Conservation (phyloP, 805 yeast genomes). For the Yarrowia sp. region DNA sequence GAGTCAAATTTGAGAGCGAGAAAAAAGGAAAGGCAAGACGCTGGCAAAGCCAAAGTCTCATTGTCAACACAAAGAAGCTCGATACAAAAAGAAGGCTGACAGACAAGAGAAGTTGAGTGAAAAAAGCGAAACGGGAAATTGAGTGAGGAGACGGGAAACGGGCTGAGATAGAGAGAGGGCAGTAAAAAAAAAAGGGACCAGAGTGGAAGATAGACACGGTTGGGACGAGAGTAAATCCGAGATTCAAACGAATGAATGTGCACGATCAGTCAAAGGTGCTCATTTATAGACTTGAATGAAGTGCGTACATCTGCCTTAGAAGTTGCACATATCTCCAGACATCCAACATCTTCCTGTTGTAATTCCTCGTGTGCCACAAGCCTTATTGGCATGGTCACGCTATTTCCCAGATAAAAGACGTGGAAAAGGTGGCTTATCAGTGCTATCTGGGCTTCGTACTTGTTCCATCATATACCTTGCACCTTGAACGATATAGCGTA, state of each 20-base stretch:
- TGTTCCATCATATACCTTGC: too few relatives aligned
- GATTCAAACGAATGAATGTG: too few relatives aligned
- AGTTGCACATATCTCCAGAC: too few relatives aligned
- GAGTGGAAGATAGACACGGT: not conserved
- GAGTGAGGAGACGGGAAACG: not conserved
- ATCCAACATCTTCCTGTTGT: too few relatives aligned
- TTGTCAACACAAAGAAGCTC: conserved; percentile 34
- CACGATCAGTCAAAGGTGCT: too few relatives aligned
- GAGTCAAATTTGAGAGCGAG: not conserved
- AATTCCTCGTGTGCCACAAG: conserved; percentile 19
- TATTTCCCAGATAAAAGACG: conserved; percentile 32
- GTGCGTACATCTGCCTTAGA: too few relatives aligned
- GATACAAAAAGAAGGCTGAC: conserved; percentile 10
- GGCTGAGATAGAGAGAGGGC: not conserved
- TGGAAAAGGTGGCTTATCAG: conserved; percentile 28
- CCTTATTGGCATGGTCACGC: conserved; percentile 22
- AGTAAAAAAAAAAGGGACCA: not conserved
- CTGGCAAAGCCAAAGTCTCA: conserved; percentile 19
- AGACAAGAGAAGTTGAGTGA: conserved; percentile 3
- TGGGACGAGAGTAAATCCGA: conserved; percentile 19
- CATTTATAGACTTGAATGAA: too few relatives aligned
- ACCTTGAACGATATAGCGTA: too few relatives aligned
- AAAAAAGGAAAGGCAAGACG: conserved; percentile 1
- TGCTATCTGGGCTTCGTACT: not conserved
- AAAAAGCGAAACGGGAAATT: not conserved